Evolutionary conservation across 768 basidiomycete species (phyloP).

Genomic region (Rhodotorula paludigena): DNA sequence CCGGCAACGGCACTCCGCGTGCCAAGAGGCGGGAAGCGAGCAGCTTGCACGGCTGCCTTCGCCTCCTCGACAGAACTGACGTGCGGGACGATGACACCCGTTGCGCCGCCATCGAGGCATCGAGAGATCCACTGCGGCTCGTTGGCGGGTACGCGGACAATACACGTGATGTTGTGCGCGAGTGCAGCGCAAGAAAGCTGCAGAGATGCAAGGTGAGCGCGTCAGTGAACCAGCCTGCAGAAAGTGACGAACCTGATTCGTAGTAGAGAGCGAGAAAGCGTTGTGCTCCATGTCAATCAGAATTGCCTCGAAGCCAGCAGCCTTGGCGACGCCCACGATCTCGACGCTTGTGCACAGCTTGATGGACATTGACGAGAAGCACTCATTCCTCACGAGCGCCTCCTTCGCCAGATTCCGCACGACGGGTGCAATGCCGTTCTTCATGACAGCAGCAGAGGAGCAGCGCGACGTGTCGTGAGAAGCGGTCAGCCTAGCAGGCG

Average conservation of each 20-base stretch:
- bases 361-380: neutral
- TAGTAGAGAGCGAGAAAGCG: constrained; percentile 38
- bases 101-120: constrained; percentile 42
- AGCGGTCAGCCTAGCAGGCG: too few species aligned
- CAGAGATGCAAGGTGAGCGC: too few species aligned
- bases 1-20: constrained; percentile 3
- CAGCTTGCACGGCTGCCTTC: constrained; percentile 36
- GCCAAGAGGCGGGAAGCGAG: constrained; percentile 41
- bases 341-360: neutral
- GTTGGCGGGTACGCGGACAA: constrained; percentile 43
- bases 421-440: neutral
- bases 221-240: neutral
- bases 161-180: constrained; percentile 35
- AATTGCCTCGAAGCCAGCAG: constrained; percentile 40
- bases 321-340: constrained; percentile 1
- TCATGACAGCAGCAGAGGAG: too few species aligned
- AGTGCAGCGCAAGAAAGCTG: constrained; percentile 32
- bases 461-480: too few species aligned
- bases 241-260: constrained; percentile 24
- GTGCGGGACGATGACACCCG: constrained; percentile 44
- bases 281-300: constrained; percentile 44
- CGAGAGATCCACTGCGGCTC: constrained; percentile 44
- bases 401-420: neutral
- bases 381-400: neutral
- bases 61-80: constrained; percentile 41